Conservation (phyloP, 805 yeast genomes). For the Debaryomyces hansenii region DNA sequence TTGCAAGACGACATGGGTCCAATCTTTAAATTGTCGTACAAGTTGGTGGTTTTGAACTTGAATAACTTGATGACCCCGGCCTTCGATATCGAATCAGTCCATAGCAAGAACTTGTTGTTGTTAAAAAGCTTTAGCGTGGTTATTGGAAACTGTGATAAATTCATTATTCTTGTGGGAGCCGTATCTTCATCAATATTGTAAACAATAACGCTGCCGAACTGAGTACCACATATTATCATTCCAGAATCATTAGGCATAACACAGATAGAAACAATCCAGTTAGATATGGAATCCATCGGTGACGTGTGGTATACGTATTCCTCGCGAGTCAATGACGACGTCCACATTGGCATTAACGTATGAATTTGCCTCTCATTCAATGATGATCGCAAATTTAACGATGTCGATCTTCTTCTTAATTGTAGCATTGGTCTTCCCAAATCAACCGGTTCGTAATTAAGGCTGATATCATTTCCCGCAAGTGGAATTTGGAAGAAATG, state of each 20-base stretch:
- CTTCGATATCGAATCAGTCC: conserved; percentile 30
- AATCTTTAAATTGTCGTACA: conserved; percentile 21
- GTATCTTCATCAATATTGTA: conserved; percentile 16
- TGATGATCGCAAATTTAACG: conserved; percentile 3
- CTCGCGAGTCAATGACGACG: conserved; percentile 5
- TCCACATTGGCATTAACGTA: conserved; percentile 14
- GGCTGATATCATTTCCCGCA: neutral
- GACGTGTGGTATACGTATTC: conserved; percentile 9
- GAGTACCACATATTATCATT: conserved; percentile 27
- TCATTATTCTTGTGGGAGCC: conserved; percentile 12
- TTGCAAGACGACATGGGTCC: conserved; percentile 20
- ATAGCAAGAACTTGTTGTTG: conserved; percentile 18
- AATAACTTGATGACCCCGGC: conserved; percentile 24
- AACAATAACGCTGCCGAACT: conserved; percentile 27
- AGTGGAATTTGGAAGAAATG: neutral
- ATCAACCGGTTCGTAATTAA: conserved; percentile 2
- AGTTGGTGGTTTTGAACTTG: conserved; percentile 12
- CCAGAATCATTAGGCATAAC: conserved; percentile 7
- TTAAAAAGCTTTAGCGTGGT: conserved; percentile 14
- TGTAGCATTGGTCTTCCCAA: neutral
- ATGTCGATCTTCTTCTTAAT: conserved; percentile 6
- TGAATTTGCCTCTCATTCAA: conserved; percentile 6
- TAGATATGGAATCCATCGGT: conserved; percentile 8
- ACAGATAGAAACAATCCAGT: conserved; percentile 26
- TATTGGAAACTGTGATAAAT: conserved; percentile 27